phyloP scores from a whole-genome alignment of 2,329 filamentous ascomycete genomes.

The Periconia macrospinosa region DNA sequence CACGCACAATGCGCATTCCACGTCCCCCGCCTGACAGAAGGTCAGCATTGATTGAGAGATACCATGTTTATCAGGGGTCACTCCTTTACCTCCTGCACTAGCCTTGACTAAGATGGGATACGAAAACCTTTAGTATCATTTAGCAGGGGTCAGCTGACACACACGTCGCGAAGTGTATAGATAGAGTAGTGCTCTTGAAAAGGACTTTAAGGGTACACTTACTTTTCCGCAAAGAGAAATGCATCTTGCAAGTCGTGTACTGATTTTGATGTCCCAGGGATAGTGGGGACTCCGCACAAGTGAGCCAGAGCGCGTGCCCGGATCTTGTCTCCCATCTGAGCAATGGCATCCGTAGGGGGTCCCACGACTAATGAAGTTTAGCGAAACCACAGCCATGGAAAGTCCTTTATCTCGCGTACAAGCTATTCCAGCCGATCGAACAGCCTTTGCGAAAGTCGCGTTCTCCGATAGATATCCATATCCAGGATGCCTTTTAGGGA shows the following conservation, averaged over 20 bases:
- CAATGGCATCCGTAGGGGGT: conserved; percentile 87
- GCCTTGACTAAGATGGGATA: conserved; percentile 97
- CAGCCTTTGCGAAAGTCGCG: conserved; percentile 89
- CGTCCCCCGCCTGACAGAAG: conserved; percentile 66
- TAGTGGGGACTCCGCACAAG: conserved; percentile 86
- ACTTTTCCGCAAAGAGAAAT: conserved; percentile 91
- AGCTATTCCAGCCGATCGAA: conserved; percentile 87
- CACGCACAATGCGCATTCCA: conserved; percentile 97
- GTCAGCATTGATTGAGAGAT: neutral
- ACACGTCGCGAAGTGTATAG: no score
- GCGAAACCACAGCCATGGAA: conserved; percentile 19
- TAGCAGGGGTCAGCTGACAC: no score
- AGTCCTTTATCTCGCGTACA: neutral
- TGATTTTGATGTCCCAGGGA: conserved; percentile 88
- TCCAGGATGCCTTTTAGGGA: conserved; percentile 68
- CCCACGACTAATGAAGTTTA: conserved; percentile 69
- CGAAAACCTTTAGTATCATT: no score
- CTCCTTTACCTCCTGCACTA: conserved; percentile 75
- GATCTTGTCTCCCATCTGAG: conserved; percentile 95
- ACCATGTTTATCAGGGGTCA: no score
- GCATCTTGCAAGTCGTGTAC: conserved; percentile 88
- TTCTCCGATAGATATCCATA: conserved; percentile 99
- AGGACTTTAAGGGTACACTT: conserved; percentile 66
- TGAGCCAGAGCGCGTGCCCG: conserved; percentile 87
- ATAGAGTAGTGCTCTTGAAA: no score